phyloP scores from a whole-genome alignment of 169 alveolate genomes.

The Plasmodium reichenowi region DNA sequence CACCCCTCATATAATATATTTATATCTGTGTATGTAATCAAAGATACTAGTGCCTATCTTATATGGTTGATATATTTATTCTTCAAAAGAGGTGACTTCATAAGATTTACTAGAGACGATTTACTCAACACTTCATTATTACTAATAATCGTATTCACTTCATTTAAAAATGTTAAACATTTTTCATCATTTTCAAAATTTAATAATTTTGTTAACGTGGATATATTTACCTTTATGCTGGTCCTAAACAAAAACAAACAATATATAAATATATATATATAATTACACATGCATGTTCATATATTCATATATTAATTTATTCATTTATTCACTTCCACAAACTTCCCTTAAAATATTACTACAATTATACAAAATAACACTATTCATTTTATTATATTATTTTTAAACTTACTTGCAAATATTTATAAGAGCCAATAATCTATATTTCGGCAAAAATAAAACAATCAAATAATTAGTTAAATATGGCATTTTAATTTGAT shows the following conservation, averaged over 20 bases:
- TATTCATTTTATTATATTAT: not conserved
- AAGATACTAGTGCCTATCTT: slow-evolving; percentile 8
- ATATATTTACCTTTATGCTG: slow-evolving; percentile 43
- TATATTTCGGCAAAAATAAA: slow-evolving; percentile 56
- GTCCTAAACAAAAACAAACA: slow-evolving; percentile 14
- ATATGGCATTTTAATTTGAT: slow-evolving; percentile 41
- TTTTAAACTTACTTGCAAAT: slow-evolving; percentile 64
- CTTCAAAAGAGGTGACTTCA: slow-evolving; percentile 58
- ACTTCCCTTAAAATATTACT: too few relatives aligned
- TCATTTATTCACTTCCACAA: too few relatives aligned
- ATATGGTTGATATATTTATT: slow-evolving; percentile 67
- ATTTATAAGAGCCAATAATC: slow-evolving; percentile 63
- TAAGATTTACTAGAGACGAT: slow-evolving; percentile 54
- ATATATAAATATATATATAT: not conserved
- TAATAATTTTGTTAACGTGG: slow-evolving; percentile 43
- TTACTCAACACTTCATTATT: slow-evolving; percentile 63
- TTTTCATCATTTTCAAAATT: slow-evolving; percentile 53
- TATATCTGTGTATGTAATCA: too few relatives aligned
- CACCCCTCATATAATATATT: too few relatives aligned
- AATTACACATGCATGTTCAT: not conserved
- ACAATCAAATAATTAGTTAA: slow-evolving; percentile 61
- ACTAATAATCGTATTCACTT: slow-evolving; percentile 49
- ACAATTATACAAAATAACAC: too few relatives aligned
- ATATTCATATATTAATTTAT: too few relatives aligned
- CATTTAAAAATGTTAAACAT: slow-evolving; percentile 39